A percentile compares a stretch with the other conserved stretches of the same genome.
These are phyloP conservation scores for Alternaria gaisen DNA, from an alignment of 2,329 filamentous ascomycete species.

Conservation along the genomic window DNA sequence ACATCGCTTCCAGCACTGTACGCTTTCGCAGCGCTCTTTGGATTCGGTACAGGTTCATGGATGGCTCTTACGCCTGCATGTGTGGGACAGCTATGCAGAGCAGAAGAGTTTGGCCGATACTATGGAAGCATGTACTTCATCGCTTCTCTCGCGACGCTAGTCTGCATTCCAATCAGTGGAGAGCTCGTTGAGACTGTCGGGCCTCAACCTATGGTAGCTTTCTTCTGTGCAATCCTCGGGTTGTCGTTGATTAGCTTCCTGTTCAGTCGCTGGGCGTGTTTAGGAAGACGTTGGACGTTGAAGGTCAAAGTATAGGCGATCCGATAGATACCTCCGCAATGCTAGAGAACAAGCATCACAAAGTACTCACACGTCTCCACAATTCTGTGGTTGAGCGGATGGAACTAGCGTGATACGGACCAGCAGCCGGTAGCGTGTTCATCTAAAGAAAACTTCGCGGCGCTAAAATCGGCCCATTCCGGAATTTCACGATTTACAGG, in stretches of 20 bases:
- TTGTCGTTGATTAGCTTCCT: constrained; percentile 43
- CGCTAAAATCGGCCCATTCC: constrained; percentile 1
- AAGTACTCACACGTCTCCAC: neutral
- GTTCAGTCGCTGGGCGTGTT: constrained; percentile 48
- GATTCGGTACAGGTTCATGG: constrained; percentile 58
- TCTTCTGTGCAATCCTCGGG: constrained; percentile 44
- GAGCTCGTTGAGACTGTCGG: constrained; percentile 48
- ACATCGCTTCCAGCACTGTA: constrained; percentile 49
- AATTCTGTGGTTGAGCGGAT: neutral
- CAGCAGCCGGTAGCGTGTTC: neutral
- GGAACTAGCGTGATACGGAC: neutral
- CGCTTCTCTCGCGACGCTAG: constrained; percentile 46
- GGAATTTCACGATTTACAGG: neutral
- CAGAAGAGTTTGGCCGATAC: constrained; percentile 59
- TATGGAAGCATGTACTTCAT: constrained; percentile 60
- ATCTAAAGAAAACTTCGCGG: neutral
- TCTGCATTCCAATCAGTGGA: constrained; percentile 49
- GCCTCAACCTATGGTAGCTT: constrained; percentile 45
- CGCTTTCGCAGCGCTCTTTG: constrained; percentile 54
- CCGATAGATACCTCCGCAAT: neutral
- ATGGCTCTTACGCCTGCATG: constrained; percentile 58
- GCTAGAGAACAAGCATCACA: neutral
- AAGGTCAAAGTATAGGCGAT: constrained; percentile 29
- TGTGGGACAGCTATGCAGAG: constrained; percentile 58
- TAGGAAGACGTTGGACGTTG: constrained; percentile 44